Base-by-base conservation (phyloP, 331 rosid genomes). In the Acacia pycnantha region DNA sequence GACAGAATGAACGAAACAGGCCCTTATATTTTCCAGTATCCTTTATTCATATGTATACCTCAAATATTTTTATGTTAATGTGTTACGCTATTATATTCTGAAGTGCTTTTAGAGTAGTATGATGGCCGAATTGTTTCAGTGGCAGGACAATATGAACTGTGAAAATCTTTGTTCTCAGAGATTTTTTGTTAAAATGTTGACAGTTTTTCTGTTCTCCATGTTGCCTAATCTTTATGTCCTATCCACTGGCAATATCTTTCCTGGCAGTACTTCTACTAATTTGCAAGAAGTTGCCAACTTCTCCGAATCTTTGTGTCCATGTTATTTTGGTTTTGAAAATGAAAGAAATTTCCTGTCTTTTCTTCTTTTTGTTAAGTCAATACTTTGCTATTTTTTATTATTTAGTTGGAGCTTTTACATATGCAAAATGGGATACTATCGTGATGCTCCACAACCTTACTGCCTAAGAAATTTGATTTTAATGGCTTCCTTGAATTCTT, bases 1-100 rank as follows among this genome's bases (percentile, higher is more conserved):
- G 97, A 65, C 99, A 89, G 69, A 94, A 96, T 15, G 99, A 94
- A 96, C 19, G 99, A 96, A 85, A 94, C 92, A 22, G 99, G 98
- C 65, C 97, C 98, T 71, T 96, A 91, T 51, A 43, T 96, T 82
- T 91, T 96, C 79, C 98, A 92, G 98, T 94, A 96, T 96, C 99
- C 98, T 90, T 85, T 82, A 29, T 16, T 8, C 77, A 26, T 77
- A 46, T 67, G 12, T 78, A 21, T 24, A 73, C 41, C 72, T 12
- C 46, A 70, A 70, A n/a, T 31, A 81, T 48, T 46, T 35, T 29
- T 9, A 43, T 78, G 75, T 48, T 75, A 54, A 54, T 66, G 15
- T 74, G 37, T 51, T 73, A 47, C 10, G 44, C 37, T 73, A 26
- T 67, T 81, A 59, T 48, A 67, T 61, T 70, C 10, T 46, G 56